Evolutionary conservation across 306 rosid species (phyloP).

Genomic region (Cucumis melo): DNA sequence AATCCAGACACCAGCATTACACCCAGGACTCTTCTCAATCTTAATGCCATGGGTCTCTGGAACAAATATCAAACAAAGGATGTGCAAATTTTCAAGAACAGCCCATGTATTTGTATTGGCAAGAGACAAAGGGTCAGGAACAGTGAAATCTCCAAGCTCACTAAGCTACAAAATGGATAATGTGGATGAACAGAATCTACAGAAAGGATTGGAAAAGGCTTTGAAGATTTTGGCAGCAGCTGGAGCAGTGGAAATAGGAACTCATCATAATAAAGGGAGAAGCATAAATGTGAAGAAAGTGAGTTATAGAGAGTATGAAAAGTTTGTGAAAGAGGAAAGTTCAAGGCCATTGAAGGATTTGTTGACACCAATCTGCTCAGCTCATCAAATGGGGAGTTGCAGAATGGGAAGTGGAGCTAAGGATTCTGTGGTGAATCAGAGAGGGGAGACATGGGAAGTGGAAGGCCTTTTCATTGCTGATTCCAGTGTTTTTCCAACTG

Average conservation of each 20-base stretch:
- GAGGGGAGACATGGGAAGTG: slow-evolving; percentile 76
- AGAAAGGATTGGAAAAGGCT: slow-evolving; percentile 49
- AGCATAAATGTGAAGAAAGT: slow-evolving; percentile 39
- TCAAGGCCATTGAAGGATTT: slow-evolving; percentile 37
- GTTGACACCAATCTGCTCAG: slow-evolving; percentile 46
- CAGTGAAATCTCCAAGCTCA: slow-evolving; percentile 12
- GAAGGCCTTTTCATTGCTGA: slow-evolving; percentile 68
- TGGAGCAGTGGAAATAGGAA: slow-evolving; percentile 85
- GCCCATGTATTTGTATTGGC: slow-evolving; percentile 72
- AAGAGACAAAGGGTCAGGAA: slow-evolving; percentile 68
- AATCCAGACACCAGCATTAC: slow-evolving; percentile 81
- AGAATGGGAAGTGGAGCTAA: slow-evolving; percentile 47
- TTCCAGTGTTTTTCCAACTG: slow-evolving; percentile 73
- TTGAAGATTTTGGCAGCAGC: slow-evolving; percentile 71
- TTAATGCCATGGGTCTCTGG: slow-evolving; percentile 82
- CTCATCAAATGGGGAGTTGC: slow-evolving; percentile 88
- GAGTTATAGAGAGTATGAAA: slow-evolving; percentile 41
- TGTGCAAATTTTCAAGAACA: slow-evolving; percentile 54
- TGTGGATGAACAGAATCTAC: slow-evolving; percentile 34
- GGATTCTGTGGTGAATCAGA: slow-evolving; percentile 48
- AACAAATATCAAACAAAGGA: slow-evolving; percentile 35
- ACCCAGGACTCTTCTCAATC: slow-evolving; percentile 70
- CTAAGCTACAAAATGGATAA: slow-evolving; percentile 33
- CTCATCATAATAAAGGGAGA: slow-evolving; percentile 45
- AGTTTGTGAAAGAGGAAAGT: slow-evolving; percentile 65